These are phyloP conservation scores for Inonotus hispidus DNA, from an alignment of 1,284 basidiomycete genomes.

Conservation along the genomic window DNA sequence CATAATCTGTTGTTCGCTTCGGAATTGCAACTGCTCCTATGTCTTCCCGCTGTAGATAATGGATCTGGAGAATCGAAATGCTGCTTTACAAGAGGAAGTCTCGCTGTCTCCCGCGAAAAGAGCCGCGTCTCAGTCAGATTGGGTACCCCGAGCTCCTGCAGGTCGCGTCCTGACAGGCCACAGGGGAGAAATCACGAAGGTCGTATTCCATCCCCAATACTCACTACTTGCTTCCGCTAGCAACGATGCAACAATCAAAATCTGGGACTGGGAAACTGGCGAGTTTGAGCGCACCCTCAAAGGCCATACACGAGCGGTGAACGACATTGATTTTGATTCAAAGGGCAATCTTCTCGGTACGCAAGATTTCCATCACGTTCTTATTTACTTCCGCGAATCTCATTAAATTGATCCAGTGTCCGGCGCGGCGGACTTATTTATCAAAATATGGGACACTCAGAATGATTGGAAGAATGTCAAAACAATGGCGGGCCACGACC, in stretches of 20 bases:
- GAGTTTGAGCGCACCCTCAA: slow-evolving; percentile 74
- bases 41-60: slow-evolving; percentile 45
- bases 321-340: slow-evolving; percentile 68
- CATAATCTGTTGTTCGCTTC: not conserved
- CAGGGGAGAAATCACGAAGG: slow-evolving; percentile 52
- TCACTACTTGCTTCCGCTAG: slow-evolving; percentile 62
- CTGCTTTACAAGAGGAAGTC: slow-evolving; percentile 58
- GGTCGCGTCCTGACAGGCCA: slow-evolving; percentile 64
- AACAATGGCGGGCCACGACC: slow-evolving; percentile 74
- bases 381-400: not conserved
- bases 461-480: slow-evolving; percentile 71
- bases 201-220: slow-evolving; percentile 72
- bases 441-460: slow-evolving; percentile 73
- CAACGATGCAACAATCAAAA: slow-evolving; percentile 69
- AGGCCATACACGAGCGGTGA: slow-evolving; percentile 71
- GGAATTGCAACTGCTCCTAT: not conserved
- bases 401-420: slow-evolving; percentile 42
- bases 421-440: slow-evolving; percentile 70
- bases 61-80: slow-evolving; percentile 65
- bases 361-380: slow-evolving; percentile 18
- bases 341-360: slow-evolving; percentile 63
- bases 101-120: slow-evolving; percentile 35
- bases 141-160: slow-evolving; percentile 63
- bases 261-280: slow-evolving; percentile 85
- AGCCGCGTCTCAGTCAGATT: slow-evolving; percentile 43